These are phyloP conservation scores for Nakazawaea wyomingensis DNA, from an alignment of 805 yeast genomes.

Conservation along the genomic window DNA sequence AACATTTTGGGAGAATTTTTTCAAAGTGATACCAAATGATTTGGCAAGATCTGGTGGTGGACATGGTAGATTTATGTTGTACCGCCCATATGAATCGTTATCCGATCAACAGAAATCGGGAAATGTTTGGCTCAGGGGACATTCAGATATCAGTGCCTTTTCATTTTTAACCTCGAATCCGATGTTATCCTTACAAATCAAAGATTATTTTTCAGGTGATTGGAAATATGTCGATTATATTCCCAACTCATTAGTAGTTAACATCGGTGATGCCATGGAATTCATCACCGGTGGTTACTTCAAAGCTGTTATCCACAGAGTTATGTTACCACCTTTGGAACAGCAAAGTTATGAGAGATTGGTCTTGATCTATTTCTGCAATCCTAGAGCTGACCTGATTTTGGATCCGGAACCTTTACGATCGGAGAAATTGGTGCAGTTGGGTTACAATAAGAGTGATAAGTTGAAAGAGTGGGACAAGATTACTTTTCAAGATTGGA, in stretches of 20 bases:
- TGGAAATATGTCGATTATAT: conserved; percentile 37
- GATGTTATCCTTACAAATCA: conserved; percentile 34
- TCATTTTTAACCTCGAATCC: conserved; percentile 38
- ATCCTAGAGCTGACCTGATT: conserved; percentile 23
- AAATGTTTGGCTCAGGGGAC: conserved; percentile 26
- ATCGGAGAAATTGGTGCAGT: conserved; percentile 22
- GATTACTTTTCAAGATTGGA: conserved; percentile 28
- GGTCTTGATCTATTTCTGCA: conserved; percentile 28
- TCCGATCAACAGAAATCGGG: conserved; percentile 16
- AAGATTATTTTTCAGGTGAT: conserved; percentile 30
- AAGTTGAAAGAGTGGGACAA: conserved; percentile 28
- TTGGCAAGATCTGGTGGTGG: conserved; percentile 21
- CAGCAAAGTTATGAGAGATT: conserved; percentile 24
- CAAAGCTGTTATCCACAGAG: conserved; percentile 30
- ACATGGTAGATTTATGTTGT: conserved; percentile 26
- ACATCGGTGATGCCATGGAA: conserved; percentile 37
- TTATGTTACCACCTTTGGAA: conserved; percentile 29
- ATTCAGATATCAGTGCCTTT: conserved; percentile 33
- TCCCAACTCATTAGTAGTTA: conserved; percentile 34
- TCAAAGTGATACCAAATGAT: conserved; percentile 28
- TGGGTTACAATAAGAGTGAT: conserved; percentile 21
- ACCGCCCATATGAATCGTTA: conserved; percentile 17
- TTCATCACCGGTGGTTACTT: conserved; percentile 33
- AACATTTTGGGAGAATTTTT: conserved; percentile 30
- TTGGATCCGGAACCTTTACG: conserved; percentile 27